Percentiles rank a stretch among this genome's conserved stretches.
These are phyloP conservation scores for Fusarium avenaceum DNA, from an alignment of 2,329 filamentous ascomycete genomes.

Conservation along the genomic window DNA sequence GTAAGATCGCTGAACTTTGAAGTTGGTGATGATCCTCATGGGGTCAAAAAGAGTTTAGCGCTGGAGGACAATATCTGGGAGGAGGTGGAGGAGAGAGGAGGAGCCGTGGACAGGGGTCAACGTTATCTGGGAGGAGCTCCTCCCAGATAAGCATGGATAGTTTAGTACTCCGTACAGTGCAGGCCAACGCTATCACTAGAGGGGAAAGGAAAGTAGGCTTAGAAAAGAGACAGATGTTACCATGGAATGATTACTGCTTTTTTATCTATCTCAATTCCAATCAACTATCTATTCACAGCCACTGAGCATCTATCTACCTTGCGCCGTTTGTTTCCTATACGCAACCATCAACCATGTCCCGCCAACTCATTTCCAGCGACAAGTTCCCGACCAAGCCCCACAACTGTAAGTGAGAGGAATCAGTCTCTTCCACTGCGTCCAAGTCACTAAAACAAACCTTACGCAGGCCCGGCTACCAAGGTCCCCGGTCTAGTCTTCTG, in stretches of 20 bases:
- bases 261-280: too few species aligned
- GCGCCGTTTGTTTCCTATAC: too few species aligned
- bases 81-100: not conserved
- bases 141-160: slow-evolving; percentile 2
- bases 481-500: slow-evolving; percentile 62
- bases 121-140: slow-evolving; percentile 18
- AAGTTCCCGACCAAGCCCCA: slow-evolving; percentile 63
- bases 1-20: too few species aligned
- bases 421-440: not conserved
- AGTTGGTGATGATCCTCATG: too few species aligned
- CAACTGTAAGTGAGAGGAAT: slow-evolving; percentile 54
- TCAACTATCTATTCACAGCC: too few species aligned
- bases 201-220: not conserved
- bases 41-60: too few species aligned
- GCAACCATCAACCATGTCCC: slow-evolving; percentile 54
- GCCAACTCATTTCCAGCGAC: slow-evolving; percentile 61
- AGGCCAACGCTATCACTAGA: too few species aligned
- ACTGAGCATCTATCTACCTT: too few species aligned
- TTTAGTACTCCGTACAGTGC: too few species aligned
- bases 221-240: slow-evolving; percentile 2
- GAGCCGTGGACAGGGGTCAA: not conserved
- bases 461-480: slow-evolving; percentile 58
- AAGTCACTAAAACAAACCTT: not conserved
- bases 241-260: too few species aligned
- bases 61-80: not conserved